Evolutionary conservation across 2,329 filamentous ascomycete species (phyloP).

Genomic region (Claviceps pusilla): DNA sequence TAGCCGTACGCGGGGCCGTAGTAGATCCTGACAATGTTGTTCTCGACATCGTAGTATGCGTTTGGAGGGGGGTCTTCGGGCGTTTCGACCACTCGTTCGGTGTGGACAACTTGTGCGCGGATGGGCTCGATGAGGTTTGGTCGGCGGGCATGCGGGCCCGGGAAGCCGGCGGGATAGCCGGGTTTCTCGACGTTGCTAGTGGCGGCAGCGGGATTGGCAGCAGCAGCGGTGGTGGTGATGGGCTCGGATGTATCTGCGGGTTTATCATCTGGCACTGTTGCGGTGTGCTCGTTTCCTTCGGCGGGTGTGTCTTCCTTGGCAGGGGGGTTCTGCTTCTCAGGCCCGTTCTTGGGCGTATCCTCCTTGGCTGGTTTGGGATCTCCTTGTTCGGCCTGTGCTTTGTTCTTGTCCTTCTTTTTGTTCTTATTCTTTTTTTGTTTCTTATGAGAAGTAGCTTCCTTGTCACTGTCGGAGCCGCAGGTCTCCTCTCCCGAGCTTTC

Average conservation of each 20-base stretch:
- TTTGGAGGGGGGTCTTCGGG: slow-evolving; percentile 41
- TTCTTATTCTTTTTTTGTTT: slow-evolving; percentile 1
- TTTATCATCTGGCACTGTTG: slow-evolving; percentile 5
- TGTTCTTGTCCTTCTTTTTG: slow-evolving; percentile 4
- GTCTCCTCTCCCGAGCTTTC: slow-evolving; percentile 9
- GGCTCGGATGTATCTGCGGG: slow-evolving; percentile 4
- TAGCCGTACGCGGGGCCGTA: slow-evolving; percentile 42
- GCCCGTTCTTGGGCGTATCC: slow-evolving; percentile 1
- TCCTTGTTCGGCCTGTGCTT: slow-evolving; percentile 2
- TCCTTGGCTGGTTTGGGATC: slow-evolving; percentile 8
- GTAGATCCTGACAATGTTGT: slow-evolving; percentile 40
- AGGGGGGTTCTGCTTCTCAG: neutral
- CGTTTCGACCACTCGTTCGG: slow-evolving; percentile 40
- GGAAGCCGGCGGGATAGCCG: slow-evolving; percentile 15
- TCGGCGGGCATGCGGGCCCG: slow-evolving; percentile 18
- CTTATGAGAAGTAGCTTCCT: neutral
- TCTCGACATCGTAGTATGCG: slow-evolving; percentile 40
- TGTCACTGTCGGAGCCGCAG: slow-evolving; percentile 7
- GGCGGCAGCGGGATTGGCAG: neutral
- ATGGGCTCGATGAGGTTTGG: slow-evolving; percentile 34
- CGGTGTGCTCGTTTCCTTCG: slow-evolving; percentile 2
- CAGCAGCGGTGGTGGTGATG: too few relatives aligned
- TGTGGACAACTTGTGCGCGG: slow-evolving; percentile 33
- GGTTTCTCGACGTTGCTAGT: slow-evolving; percentile 9
- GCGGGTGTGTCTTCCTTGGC: neutral